A percentile compares a stretch with the other conserved stretches of the same genome.
These are phyloP conservation scores for Blastobotrys petasosporus DNA, from an alignment of 1,139 yeast genomes.

Conservation along the genomic window DNA sequence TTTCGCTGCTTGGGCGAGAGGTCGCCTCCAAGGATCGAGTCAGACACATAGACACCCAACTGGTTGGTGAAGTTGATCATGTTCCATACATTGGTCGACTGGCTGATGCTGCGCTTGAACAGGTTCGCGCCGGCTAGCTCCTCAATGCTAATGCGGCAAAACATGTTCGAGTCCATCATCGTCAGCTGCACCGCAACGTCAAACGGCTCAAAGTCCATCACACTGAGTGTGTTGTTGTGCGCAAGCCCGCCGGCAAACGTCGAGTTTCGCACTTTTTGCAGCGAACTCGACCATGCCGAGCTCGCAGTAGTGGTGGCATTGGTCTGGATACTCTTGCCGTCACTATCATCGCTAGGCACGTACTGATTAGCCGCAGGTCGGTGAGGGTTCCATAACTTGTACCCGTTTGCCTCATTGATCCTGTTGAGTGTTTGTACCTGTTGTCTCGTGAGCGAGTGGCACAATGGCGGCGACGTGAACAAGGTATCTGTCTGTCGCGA, in stretches of 20 bases:
- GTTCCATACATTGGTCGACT: conserved; percentile 68
- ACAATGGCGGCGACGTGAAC: conserved; percentile 7
- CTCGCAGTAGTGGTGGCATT: conserved; percentile 9
- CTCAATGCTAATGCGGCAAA: conserved; percentile 58
- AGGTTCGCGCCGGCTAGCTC: conserved; percentile 75
- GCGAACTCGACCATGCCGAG: conserved; percentile 18
- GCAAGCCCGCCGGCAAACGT: conserved; percentile 7
- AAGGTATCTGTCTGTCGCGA: conserved; percentile 10
- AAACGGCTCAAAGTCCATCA: conserved; percentile 64
- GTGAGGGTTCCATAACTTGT: conserved; percentile 11
- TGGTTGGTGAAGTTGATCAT: conserved; percentile 73
- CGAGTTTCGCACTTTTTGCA: conserved; percentile 18
- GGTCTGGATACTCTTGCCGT: conserved; percentile 7
- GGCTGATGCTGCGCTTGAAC: conserved; percentile 49
- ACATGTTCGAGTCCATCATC: conserved; percentile 67
- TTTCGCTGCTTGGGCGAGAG: conserved; percentile 47
- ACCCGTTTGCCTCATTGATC: conserved; percentile 19
- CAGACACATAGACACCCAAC: conserved; percentile 75
- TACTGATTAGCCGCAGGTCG: conserved; percentile 8
- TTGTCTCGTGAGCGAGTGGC: conserved; percentile 14
- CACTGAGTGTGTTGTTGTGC: conserved; percentile 26
- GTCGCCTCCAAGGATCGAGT: conserved; percentile 45
- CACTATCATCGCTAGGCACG: conserved; percentile 1
- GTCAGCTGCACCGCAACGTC: conserved; percentile 86
- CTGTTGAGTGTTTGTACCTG: conserved; percentile 16